phyloP scores from a whole-genome alignment of 148 eudicot species.

The Suaeda aralocaspica region DNA sequence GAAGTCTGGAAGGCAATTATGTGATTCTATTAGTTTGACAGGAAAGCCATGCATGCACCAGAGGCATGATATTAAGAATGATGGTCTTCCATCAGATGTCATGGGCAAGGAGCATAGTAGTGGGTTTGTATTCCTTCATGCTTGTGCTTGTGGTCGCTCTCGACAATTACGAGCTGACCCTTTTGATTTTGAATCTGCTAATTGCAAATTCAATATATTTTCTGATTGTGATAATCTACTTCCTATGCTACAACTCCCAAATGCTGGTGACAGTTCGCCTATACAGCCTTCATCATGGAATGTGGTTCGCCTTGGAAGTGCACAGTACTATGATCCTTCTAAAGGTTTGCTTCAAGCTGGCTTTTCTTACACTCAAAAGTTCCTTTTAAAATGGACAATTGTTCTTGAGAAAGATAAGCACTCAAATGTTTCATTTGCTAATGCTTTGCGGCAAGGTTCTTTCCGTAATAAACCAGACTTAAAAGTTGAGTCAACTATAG shows the following conservation, averaged over 20 bases:
- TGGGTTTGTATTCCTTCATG: constrained; percentile 90
- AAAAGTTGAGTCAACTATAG: constrained; percentile 33
- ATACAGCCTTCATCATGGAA: constrained; percentile 57
- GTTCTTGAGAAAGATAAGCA: constrained; percentile 52
- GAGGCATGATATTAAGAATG: constrained; percentile 49
- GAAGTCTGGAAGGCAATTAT: constrained; percentile 82
- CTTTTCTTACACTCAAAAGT: constrained; percentile 61
- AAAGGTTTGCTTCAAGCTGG: constrained; percentile 91
- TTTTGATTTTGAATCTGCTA: constrained; percentile 83
- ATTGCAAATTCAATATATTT: constrained; percentile 44
- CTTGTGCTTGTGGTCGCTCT: constrained; percentile 97
- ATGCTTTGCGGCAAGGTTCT: constrained; percentile 40
- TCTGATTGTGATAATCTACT: constrained; percentile 79
- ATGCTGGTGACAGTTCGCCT: constrained; percentile 37
- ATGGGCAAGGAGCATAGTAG: constrained; percentile 59
- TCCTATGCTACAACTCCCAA: constrained; percentile 61
- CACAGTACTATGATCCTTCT: constrained; percentile 73
- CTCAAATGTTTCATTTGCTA: constrained; percentile 33
- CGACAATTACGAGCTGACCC: constrained; percentile 67
- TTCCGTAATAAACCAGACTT: constrained; percentile 24
- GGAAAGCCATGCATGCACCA: constrained; percentile 88
- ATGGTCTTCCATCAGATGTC: constrained; percentile 31
- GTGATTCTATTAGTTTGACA: constrained; percentile 91
- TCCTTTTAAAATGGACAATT: constrained; percentile 72
- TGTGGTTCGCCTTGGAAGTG: constrained; percentile 64